phyloP scores from a whole-genome alignment of 495 filamentous ascomycete genomes.

The Amphirosellinia nigrospora region DNA sequence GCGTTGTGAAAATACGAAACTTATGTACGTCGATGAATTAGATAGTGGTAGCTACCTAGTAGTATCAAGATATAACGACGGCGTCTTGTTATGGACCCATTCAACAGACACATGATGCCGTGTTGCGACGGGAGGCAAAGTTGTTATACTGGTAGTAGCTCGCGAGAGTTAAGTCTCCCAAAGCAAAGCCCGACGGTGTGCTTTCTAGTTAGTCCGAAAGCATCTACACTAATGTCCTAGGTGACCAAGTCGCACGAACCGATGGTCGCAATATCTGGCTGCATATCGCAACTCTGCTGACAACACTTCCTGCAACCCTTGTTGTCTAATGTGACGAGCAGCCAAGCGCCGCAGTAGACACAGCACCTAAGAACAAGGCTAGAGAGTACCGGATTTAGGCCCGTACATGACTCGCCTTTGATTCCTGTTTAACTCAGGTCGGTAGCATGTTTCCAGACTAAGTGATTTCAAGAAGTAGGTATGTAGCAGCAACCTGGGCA shows the following conservation, averaged over 20 bases:
- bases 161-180: neutral
- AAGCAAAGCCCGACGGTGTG: neutral
- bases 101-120: too few species aligned
- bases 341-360: conserved; percentile 13
- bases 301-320: neutral
- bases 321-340: neutral
- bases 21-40: too few species aligned
- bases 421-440: neutral
- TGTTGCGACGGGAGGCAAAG: neutral
- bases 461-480: neutral
- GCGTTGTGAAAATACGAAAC: neutral
- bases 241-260: neutral
- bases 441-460: neutral
- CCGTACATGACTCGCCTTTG: neutral
- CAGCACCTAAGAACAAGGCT: neutral
- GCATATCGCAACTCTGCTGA: neutral
- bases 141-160: neutral
- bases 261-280: neutral
- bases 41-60: too few species aligned
- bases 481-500: neutral
- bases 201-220: neutral
- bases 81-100: too few species aligned
- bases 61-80: too few species aligned
- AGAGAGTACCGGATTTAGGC: neutral
- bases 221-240: neutral